These are phyloP conservation scores for Trichoderma semiorbis DNA, from an alignment of 2,329 filamentous ascomycete species.

Conservation along the genomic window DNA sequence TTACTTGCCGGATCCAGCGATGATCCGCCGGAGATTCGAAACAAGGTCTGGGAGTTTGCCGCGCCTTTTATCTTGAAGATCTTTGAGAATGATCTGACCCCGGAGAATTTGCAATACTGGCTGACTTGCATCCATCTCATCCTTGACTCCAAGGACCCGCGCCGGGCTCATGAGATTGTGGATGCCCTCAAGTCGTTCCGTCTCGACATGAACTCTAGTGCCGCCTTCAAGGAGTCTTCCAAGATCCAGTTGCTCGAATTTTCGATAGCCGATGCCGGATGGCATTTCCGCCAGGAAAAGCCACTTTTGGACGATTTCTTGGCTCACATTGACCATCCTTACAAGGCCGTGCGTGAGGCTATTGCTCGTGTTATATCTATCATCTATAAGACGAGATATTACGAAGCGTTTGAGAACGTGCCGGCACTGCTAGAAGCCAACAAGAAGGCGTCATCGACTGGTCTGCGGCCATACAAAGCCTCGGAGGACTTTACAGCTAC, in stretches of 20 bases:
- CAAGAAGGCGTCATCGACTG: constrained; percentile 75
- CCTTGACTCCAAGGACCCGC: constrained; percentile 83
- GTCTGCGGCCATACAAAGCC: constrained; percentile 78
- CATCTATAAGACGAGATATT: constrained; percentile 87
- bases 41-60: constrained; percentile 81
- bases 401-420: constrained; percentile 88
- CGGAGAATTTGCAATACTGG: constrained; percentile 94
- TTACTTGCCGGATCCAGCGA: constrained; percentile 79
- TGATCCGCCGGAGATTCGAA: constrained; percentile 67
- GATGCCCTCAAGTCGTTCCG: constrained; percentile 80
- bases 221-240: constrained; percentile 97
- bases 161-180: constrained; percentile 80
- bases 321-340: constrained; percentile 89
- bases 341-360: constrained; percentile 93
- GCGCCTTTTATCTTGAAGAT: constrained; percentile 84
- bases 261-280: constrained; percentile 80
- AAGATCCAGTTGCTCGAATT: constrained; percentile 92
- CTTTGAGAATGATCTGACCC: constrained; percentile 87
- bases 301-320: constrained; percentile 89
- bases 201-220: constrained; percentile 90
- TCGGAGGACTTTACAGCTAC: constrained; percentile 68
- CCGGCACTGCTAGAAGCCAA: constrained; percentile 71
- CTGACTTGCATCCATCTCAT: constrained; percentile 88
- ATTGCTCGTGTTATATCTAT: constrained; percentile 86
- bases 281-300: constrained; percentile 91